Base-by-base conservation (phyloP, 495 filamentous ascomycete genomes). In the Penicillium macrosclerotiorum region DNA sequence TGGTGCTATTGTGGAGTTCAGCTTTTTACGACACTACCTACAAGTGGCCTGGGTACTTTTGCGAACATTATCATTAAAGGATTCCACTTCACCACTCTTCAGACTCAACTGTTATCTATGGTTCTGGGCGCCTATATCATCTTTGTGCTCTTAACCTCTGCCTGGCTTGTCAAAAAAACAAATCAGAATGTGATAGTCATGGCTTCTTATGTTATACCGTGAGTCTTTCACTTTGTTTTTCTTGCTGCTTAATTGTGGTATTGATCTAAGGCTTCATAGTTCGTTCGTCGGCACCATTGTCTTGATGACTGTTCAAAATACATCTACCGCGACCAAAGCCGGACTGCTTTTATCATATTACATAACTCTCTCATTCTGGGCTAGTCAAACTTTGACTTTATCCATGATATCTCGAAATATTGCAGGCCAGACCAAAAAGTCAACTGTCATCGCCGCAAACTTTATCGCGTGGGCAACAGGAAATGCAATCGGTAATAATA, bases 371-470 rank as follows among this genome's bases (percentile, higher is more conserved):
- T 76, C 78, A 0, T 69, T 68, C 51, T 74, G 81, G 49, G 80
- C 77, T 7, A 76, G 78, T 2, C 82, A 60, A 54, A 82, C 80
- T 2, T 73, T 79, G 1, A 53, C 81, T 2, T 63, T 85, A 5
- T 76, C 75, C 2, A 72, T 84, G 55, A 79, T 85, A 36, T 74
- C 71, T 1, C 76, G 75, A 12, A 86, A 87, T 39, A 75, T 87
- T 13, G 80, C 80, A 6, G 83, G 83, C 7, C 83, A 83, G 51
- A 85, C 83, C 3, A 87, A 87, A 61, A 86, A 86, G 53, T 67
- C 74, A 0, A 66, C 67, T 1, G 71, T 75, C 1, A 68, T 74
- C 4, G 74, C 74, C 9, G 58, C 65, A 5, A 71, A 65, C 0
- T 72, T 74, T 37, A 59, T 74, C 19, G 65, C 65, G 1, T 74